Percentiles rank a stretch among this genome's conserved stretches.
Evolutionary conservation across 2,329 filamentous ascomycete genomes (phyloP).

Genomic region (Amesomyces nigricolor): DNA sequence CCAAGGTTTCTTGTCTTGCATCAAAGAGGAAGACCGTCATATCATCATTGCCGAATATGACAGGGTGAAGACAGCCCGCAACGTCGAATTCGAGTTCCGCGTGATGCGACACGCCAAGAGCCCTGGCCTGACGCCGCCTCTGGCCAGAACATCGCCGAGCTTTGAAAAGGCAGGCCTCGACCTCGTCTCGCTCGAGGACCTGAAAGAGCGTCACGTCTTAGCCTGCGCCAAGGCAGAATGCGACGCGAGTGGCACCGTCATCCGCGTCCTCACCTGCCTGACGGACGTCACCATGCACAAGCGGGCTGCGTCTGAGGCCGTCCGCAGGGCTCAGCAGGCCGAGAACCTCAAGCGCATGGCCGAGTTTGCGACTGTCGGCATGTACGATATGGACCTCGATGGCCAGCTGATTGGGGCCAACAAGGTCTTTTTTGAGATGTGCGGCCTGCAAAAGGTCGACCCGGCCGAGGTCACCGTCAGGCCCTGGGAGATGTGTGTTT

Average conservation of each 20-base stretch:
- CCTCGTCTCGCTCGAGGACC: conserved; percentile 31
- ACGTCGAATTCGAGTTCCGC: conserved; percentile 45
- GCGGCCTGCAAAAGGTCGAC: conserved; percentile 42
- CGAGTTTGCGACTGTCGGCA: conserved; percentile 49
- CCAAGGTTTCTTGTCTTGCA: conserved; percentile 38
- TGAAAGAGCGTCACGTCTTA: conserved; percentile 39
- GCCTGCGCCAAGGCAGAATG: conserved; percentile 45
- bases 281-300: conserved; percentile 49
- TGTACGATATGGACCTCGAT: conserved; percentile 49
- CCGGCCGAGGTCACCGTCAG: conserved; percentile 34
- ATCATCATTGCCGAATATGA: conserved; percentile 39
- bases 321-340: conserved; percentile 45
- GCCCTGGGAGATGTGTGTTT: conserved; percentile 42
- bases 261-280: conserved; percentile 44
- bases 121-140: conserved; percentile 24
- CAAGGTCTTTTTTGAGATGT: conserved; percentile 49
- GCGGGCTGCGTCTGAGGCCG: conserved; percentile 43
- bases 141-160: conserved; percentile 33
- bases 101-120: conserved; percentile 29
- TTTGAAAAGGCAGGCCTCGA: conserved; percentile 34
- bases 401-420: conserved; percentile 47
- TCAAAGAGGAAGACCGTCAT: conserved; percentile 42
- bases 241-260: conserved; percentile 38
- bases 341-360: conserved; percentile 51
- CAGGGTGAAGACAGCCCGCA: conserved; percentile 34